phyloP scores from a whole-genome alignment of 345 rosid species.

The Eucalyptus curtisii region DNA sequence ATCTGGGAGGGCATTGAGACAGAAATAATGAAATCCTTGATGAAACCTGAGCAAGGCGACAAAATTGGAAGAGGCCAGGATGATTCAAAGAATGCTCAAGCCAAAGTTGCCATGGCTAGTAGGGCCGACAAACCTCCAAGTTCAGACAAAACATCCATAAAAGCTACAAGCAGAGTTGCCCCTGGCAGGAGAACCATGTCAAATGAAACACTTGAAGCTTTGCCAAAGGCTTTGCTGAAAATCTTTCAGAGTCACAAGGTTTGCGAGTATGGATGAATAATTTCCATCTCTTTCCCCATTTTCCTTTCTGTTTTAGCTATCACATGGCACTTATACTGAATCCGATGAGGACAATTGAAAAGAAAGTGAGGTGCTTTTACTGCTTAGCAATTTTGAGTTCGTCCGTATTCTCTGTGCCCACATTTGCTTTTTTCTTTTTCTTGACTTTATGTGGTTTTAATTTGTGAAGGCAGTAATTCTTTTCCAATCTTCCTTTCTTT shows the following conservation, averaged over 20 bases:
- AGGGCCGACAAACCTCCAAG: constrained; percentile 19
- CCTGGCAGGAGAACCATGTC: constrained; percentile 30
- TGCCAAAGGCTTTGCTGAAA: constrained; percentile 59
- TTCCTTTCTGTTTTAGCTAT: not conserved
- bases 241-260: constrained; percentile 70
- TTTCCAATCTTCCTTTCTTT: not conserved
- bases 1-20: constrained; percentile 14
- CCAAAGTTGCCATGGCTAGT: constrained; percentile 6
- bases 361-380: not conserved
- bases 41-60: not conserved
- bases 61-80: constrained; percentile 14
- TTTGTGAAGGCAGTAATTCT: not conserved
- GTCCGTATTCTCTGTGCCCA: not conserved
- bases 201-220: constrained; percentile 48
- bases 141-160: constrained; percentile 23
- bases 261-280: constrained; percentile 50
- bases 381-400: not conserved
- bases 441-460: not conserved
- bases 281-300: not conserved
- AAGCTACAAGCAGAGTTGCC: constrained; percentile 7
- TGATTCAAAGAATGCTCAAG: constrained; percentile 8
- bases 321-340: not conserved
- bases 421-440: not conserved
- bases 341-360: not conserved
- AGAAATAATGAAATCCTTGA: not conserved